Evolutionary conservation across 192 early-diverging fungal species (phyloP).

Genomic region (Blastocladiella britannica): DNA sequence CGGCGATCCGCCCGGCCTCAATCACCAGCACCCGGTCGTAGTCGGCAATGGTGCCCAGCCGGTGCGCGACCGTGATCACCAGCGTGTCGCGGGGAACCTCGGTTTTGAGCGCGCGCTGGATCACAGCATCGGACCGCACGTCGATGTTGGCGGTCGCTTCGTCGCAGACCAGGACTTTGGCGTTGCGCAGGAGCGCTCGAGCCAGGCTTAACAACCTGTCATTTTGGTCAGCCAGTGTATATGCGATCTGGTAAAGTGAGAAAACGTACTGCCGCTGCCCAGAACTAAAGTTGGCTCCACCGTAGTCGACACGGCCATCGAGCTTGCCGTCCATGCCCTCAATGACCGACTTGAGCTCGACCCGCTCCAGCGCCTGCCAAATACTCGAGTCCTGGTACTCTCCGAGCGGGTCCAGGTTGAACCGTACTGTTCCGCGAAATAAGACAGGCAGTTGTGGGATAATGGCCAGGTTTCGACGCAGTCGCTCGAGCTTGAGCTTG

Average conservation of each 20-base stretch:
- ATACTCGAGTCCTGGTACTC: constrained; percentile 40
- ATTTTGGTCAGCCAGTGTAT: too few relatives aligned
- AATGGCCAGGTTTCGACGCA: constrained; percentile 29
- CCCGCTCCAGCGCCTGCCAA: constrained; percentile 44
- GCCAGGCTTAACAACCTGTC: constrained; percentile 63
- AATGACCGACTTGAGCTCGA: constrained; percentile 13
- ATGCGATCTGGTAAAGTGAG: too few relatives aligned
- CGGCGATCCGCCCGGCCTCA: constrained; percentile 15
- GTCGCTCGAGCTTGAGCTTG: constrained; percentile 24
- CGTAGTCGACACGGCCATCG: constrained; percentile 28
- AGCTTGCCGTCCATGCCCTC: constrained; percentile 3
- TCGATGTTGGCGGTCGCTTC: constrained; percentile 9
- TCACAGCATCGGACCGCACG: constrained; percentile 31
- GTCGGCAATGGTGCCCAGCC: constrained; percentile 42
- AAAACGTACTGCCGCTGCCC: constrained; percentile 75
- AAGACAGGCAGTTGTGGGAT: constrained; percentile 46
- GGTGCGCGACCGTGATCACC: constrained; percentile 54
- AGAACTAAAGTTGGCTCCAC: constrained; percentile 53
- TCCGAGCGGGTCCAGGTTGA: constrained; percentile 61
- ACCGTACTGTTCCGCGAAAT: constrained; percentile 42
- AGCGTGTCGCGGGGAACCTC: constrained; percentile 31
- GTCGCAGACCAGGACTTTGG: constrained; percentile 26
- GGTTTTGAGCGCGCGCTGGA: constrained; percentile 42
- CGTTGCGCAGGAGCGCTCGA: constrained; percentile 42
- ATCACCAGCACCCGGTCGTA: constrained; percentile 20